Conservation (phyloP, 345 rosid species). For the Barbarea vulgaris region DNA sequence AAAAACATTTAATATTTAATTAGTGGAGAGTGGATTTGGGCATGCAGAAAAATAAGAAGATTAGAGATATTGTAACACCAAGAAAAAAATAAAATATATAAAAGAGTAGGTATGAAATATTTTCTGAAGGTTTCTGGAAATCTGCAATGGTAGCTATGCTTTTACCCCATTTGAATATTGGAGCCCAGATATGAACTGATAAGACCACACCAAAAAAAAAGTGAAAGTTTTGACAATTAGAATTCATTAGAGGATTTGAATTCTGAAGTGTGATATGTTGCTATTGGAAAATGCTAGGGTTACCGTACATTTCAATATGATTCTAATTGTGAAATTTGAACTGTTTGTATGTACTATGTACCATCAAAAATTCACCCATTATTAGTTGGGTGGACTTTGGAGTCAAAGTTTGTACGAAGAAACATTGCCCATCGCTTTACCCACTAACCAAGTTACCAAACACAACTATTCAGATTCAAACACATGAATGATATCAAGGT, state of each 20-base stretch:
- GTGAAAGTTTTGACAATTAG: background rate
- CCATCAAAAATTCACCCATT: background rate
- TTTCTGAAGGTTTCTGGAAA: constrained; percentile 52
- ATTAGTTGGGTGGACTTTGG: no score
- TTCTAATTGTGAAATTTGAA: background rate
- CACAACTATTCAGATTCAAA: no score
- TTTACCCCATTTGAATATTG: constrained; percentile 55
- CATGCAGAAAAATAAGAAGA: background rate
- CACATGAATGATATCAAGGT: no score
- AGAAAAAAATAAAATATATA: no score
- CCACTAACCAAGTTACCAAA: no score
- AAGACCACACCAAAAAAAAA: background rate
- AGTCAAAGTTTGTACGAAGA: no score
- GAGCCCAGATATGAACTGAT: constrained; percentile 75
- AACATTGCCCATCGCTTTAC: no score
- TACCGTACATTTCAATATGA: background rate
- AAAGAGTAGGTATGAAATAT: constrained; percentile 43
- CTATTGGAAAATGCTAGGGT: no score
- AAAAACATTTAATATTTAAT: no score
- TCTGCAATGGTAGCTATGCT: constrained; percentile 57
- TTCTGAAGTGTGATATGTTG: no score
- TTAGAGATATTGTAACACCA: background rate
- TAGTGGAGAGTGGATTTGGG: no score
- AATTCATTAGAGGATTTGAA: background rate
- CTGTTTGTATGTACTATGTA: no score